Conservation (phyloP, 1,284 basidiomycete species). For the Tremellales sp. region DNA sequence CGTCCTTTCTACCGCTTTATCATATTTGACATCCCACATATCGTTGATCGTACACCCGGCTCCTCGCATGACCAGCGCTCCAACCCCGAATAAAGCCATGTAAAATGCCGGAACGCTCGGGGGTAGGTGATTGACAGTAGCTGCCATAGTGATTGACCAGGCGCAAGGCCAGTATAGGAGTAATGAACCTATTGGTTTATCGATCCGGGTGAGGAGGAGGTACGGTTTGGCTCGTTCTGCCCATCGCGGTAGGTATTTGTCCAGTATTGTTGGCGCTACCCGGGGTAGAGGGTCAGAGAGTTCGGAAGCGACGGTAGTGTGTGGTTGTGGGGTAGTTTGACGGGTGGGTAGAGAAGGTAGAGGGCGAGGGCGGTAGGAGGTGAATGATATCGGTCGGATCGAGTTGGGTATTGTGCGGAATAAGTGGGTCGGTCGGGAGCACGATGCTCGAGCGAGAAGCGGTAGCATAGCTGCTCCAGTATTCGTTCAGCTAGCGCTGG, state of each 20-base stretch:
- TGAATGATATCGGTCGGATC: background rate
- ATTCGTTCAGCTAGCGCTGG: no score
- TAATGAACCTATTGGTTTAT: slow-evolving; percentile 93
- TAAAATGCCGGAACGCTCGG: slow-evolving; percentile 67
- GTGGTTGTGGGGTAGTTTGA: background rate
- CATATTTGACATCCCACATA: slow-evolving; percentile 93
- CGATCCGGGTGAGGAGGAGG: slow-evolving; percentile 76
- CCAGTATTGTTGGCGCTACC: slow-evolving; percentile 12
- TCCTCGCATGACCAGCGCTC: slow-evolving; percentile 92
- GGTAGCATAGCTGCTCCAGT: background rate
- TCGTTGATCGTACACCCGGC: slow-evolving; percentile 99
- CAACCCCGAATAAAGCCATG: slow-evolving; percentile 77
- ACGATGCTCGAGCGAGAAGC: background rate
- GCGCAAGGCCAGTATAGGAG: slow-evolving; percentile 93
- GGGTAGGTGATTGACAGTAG: slow-evolving; percentile 67
- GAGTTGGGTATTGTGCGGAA: no score
- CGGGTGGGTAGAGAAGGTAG: background rate
- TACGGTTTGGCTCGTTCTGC: slow-evolving; percentile 59
- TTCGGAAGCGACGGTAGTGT: background rate
- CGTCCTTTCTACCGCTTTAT: slow-evolving; percentile 72
- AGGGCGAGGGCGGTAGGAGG: background rate
- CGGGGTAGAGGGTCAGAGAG: background rate
- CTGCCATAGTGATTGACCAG: slow-evolving; percentile 94
- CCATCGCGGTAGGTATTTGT: slow-evolving; percentile 33
- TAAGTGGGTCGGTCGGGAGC: background rate